Percentiles rank a stretch among this genome's conserved stretches.
These are phyloP conservation scores for Podosphaera leucotricha DNA, from an alignment of 2,329 filamentous ascomycete species.

Conservation along the genomic window DNA sequence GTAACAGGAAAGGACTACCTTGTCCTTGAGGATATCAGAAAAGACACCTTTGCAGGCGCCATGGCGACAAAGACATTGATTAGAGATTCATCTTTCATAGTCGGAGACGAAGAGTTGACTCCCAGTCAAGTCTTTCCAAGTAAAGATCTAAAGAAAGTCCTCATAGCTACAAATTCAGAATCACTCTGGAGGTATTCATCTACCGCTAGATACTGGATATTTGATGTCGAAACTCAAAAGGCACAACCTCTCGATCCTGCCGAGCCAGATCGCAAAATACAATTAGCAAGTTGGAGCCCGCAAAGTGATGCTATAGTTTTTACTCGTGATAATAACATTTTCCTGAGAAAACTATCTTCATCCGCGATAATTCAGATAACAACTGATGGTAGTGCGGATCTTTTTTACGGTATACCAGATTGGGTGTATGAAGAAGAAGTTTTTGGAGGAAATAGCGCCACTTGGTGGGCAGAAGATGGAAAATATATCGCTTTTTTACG, in stretches of 20 bases:
- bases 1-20: slow-evolving; percentile 46
- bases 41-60: slow-evolving; percentile 20
- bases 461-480: slow-evolving; percentile 88
- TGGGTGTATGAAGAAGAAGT: slow-evolving; percentile 90
- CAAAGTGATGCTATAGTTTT: slow-evolving; percentile 72
- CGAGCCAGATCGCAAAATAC: slow-evolving; percentile 40
- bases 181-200: slow-evolving; percentile 81
- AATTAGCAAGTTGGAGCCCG: slow-evolving; percentile 79
- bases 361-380: slow-evolving; percentile 37
- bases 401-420: slow-evolving; percentile 91
- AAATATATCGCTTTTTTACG: slow-evolving; percentile 76
- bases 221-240: slow-evolving; percentile 62
- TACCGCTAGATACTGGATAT: slow-evolving; percentile 70
- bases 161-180: slow-evolving; percentile 49
- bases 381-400: slow-evolving; percentile 60
- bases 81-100: slow-evolving; percentile 38
- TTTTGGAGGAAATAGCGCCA: slow-evolving; percentile 54
- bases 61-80: slow-evolving; percentile 47
- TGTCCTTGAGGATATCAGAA: slow-evolving; percentile 65
- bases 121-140: slow-evolving; percentile 50
- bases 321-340: slow-evolving; percentile 77
- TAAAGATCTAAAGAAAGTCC: slow-evolving; percentile 61
- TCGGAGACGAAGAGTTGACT: slow-evolving; percentile 28
- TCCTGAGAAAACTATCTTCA: slow-evolving; percentile 39
- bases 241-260: slow-evolving; percentile 55